Evolutionary conservation across 306 rosid species (phyloP).

Genomic region (Inga oerstediana): DNA sequence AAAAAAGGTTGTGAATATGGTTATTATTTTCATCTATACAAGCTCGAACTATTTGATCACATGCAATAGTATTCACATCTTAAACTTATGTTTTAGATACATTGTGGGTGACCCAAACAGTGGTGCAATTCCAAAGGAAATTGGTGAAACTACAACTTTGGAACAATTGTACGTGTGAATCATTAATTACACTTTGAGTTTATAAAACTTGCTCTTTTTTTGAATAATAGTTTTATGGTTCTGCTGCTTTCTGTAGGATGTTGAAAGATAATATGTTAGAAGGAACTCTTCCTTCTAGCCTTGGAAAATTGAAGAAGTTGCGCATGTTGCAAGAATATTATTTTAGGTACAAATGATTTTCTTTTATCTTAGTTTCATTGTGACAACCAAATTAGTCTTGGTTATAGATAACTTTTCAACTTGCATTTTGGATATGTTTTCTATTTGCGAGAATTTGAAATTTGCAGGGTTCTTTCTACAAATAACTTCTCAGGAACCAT

Average conservation of each 20-base stretch:
- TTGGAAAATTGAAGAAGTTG: constrained; percentile 61
- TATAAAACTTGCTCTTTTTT: not conserved
- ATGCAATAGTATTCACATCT: not conserved
- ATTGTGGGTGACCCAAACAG: constrained; percentile 45
- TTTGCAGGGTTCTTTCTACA: constrained; percentile 54
- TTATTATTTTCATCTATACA: not conserved
- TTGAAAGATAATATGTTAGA: constrained; percentile 58
- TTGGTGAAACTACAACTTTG: constrained; percentile 47
- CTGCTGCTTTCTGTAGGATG: constrained; percentile 40
- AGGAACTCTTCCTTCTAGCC: constrained; percentile 62
- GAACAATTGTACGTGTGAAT: constrained; percentile 44
- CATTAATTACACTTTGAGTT: not conserved
- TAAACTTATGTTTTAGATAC: constrained; percentile 28
- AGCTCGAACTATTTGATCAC: not conserved
- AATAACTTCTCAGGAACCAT: not conserved
- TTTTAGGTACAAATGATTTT: too few species aligned
- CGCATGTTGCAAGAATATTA: constrained; percentile 42
- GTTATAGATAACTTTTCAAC: not conserved
- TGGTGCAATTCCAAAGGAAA: constrained; percentile 53
- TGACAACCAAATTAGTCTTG: not conserved
- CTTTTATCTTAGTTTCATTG: not conserved
- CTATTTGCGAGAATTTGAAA: not conserved
- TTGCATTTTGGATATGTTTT: not conserved
- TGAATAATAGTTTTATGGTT: constrained; percentile 2
- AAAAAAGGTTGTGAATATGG: too few species aligned